Evolutionary conservation across 495 filamentous ascomycete species (phyloP).

Genomic region (Lophium mytilinum): DNA sequence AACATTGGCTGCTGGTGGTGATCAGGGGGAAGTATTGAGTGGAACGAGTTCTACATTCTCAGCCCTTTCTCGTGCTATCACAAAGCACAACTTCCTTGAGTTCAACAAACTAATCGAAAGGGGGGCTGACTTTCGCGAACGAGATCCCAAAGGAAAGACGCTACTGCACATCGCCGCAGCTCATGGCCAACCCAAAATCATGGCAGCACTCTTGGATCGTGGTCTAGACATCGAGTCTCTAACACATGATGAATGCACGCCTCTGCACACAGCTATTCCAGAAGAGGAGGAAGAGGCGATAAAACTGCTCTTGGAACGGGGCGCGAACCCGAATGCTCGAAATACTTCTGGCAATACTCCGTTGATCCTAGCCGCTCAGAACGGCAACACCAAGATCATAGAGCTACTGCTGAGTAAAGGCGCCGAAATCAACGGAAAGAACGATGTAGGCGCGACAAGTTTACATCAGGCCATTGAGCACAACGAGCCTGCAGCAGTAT

Average conservation of each 20-base stretch:
- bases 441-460: not conserved
- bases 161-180: not conserved
- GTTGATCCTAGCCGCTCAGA: not conserved
- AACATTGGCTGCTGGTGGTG: not conserved
- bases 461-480: not conserved
- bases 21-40: not conserved
- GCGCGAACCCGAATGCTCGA: not conserved
- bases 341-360: not conserved
- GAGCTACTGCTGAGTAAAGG: not conserved
- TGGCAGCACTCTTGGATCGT: not conserved
- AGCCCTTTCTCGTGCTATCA: not conserved
- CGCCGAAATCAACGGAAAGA: not conserved
- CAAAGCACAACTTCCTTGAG: not conserved
- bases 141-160: not conserved
- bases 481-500: not conserved
- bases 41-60: not conserved
- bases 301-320: not conserved
- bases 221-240: not conserved
- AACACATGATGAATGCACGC: not conserved
- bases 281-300: not conserved
- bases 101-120: not conserved
- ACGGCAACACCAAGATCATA: not conserved
- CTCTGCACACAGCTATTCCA: not conserved
- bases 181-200: not conserved
- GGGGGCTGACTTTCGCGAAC: not conserved